phyloP scores from a whole-genome alignment of 768 basidiomycete species.

The Sistotremastrum suecicum region DNA sequence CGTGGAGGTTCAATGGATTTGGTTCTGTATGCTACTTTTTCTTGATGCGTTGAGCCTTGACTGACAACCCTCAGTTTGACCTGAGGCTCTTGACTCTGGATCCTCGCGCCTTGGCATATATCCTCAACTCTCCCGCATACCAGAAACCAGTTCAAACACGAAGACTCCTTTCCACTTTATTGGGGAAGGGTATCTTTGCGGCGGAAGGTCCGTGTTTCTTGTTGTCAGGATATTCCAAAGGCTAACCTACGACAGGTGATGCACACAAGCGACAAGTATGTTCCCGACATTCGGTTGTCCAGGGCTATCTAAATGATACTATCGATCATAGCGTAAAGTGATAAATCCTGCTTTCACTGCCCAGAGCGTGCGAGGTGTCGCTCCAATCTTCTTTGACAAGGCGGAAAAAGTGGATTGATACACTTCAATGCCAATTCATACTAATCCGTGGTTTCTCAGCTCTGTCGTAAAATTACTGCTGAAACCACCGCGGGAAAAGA shows the following conservation, averaged over 20 bases:
- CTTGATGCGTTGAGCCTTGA: neutral
- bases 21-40: constrained; percentile 23
- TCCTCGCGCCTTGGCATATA: constrained; percentile 30
- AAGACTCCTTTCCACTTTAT: constrained; percentile 27
- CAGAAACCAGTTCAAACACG: constrained; percentile 48
- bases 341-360: constrained; percentile 37
- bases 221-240: neutral
- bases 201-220: constrained; percentile 22
- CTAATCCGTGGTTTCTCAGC: neutral
- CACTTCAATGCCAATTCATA: neutral
- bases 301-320: neutral
- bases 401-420: constrained; percentile 28
- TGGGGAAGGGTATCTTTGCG: constrained; percentile 40
- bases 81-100: constrained; percentile 41
- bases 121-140: constrained; percentile 32
- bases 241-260: constrained; percentile 9
- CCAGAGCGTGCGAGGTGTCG: constrained; percentile 28
- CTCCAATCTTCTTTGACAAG: constrained; percentile 35
- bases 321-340: constrained; percentile 23
- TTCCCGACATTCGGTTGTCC: neutral
- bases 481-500: constrained; percentile 1
- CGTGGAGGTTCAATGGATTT: constrained; percentile 40
- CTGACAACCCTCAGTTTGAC: constrained; percentile 26
- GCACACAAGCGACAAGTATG: constrained; percentile 31
- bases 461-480: neutral